Evolutionary conservation across 176 grass and related monocot species (phyloP).

Genomic region (Cocos nucifera): DNA sequence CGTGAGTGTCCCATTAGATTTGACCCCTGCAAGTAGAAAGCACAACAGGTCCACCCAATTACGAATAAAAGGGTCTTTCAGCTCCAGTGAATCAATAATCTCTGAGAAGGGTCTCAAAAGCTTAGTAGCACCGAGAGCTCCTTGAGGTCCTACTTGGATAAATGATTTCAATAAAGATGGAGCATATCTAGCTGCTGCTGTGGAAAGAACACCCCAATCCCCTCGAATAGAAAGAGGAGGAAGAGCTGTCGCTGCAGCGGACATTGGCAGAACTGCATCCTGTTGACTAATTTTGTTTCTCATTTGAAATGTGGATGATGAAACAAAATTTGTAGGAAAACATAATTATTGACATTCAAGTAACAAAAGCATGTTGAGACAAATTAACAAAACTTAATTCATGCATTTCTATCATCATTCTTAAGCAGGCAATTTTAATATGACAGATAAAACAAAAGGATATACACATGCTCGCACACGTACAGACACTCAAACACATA

Average conservation of each 20-base stretch:
- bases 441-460: no score
- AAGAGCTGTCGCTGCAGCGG: slow-evolving; percentile 85
- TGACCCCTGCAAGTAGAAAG: slow-evolving; percentile 95
- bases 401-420: no score
- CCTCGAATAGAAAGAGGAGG: slow-evolving; percentile 91
- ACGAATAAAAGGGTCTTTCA: slow-evolving; percentile 78
- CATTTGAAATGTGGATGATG: slow-evolving; percentile 15
- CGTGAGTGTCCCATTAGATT: slow-evolving; percentile 77
- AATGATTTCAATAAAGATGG: slow-evolving; percentile 91
- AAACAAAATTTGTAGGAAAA: no score
- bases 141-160: slow-evolving; percentile 81
- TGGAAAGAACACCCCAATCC: slow-evolving; percentile 67
- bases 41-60: slow-evolving; percentile 90
- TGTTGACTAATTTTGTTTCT: slow-evolving; percentile 26
- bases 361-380: no score
- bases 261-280: slow-evolving; percentile 83
- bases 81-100: slow-evolving; percentile 60
- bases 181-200: slow-evolving; percentile 64
- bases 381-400: no score
- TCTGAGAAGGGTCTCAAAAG: slow-evolving; percentile 84
- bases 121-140: slow-evolving; percentile 72
- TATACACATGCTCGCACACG: no score
- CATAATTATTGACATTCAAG: no score
- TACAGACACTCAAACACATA: no score
- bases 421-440: no score